Evolutionary conservation across 208 protist species (phyloP).

Genomic region (Leishmania amazonensis): DNA sequence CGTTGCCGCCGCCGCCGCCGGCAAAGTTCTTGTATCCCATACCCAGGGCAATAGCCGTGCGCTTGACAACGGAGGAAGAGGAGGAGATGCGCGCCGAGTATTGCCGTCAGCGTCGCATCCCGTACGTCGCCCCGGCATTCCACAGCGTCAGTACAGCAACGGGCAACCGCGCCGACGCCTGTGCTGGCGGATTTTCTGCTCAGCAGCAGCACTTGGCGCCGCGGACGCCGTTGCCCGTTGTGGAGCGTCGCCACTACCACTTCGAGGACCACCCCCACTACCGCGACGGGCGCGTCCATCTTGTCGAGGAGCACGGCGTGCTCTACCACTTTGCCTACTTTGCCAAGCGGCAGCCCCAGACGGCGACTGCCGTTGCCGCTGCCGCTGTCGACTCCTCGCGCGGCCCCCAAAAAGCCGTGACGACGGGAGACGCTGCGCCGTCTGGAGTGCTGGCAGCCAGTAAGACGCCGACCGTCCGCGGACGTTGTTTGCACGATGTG

Average conservation of each 20-base stretch:
- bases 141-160: conserved; percentile 8
- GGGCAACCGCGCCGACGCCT: background rate
- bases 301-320: conserved; percentile 66
- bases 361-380: background rate
- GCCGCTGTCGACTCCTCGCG: background rate
- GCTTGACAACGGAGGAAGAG: conserved; percentile 37
- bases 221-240: conserved; percentile 18
- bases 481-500: conserved; percentile 32
- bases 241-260: conserved; percentile 37
- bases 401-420: background rate
- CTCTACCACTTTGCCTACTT: conserved; percentile 67
- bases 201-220: conserved; percentile 13
- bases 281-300: conserved; percentile 56
- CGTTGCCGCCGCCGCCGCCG: conserved; percentile 1
- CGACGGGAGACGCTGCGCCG: background rate
- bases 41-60: conserved; percentile 36
- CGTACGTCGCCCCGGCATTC: conserved; percentile 26
- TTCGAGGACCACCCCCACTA: conserved; percentile 41
- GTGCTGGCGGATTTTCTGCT: background rate
- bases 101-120: conserved; percentile 26
- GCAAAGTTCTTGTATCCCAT: conserved; percentile 33
- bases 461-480: conserved; percentile 18
- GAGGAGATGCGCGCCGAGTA: conserved; percentile 37
- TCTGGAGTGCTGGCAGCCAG: background rate
- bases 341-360: background rate